Conservation (phyloP, 306 rosid species). For the Inga leiocalycina region DNA sequence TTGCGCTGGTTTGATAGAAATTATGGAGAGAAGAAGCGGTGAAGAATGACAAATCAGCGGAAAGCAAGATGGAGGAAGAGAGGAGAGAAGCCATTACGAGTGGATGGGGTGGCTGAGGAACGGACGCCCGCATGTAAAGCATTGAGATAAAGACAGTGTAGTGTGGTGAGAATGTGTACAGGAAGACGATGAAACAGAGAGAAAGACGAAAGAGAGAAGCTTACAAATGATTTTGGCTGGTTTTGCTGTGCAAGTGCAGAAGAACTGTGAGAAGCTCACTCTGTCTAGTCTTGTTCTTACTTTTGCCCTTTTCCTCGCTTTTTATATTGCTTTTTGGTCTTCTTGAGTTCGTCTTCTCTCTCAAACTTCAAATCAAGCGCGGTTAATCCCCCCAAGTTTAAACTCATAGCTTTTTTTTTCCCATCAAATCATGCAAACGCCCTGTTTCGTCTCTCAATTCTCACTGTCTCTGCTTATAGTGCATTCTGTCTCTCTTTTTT, state of each 20-base stretch:
- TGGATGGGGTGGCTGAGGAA: background rate
- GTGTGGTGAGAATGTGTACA: background rate
- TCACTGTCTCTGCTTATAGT: background rate
- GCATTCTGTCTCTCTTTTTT: too few relatives aligned
- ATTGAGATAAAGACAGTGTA: background rate
- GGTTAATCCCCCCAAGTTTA: conserved; percentile 14
- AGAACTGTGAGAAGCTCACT: background rate
- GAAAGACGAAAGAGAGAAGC: conserved; percentile 21
- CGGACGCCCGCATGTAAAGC: conserved; percentile 37
- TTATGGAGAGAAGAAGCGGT: background rate
- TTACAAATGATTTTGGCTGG: conserved; percentile 35
- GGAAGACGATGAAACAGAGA: conserved; percentile 41
- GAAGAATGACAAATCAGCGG: background rate
- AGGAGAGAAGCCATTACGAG: background rate
- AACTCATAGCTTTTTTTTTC: background rate
- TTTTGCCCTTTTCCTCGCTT: conserved; percentile 18
- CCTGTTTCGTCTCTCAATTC: background rate
- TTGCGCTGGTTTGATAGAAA: background rate
- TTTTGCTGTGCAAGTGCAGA: background rate
- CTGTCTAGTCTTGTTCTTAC: conserved; percentile 1
- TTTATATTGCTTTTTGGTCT: conserved; percentile 19
- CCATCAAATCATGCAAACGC: background rate
- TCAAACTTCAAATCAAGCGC: conserved; percentile 29
- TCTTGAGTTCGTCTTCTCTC: conserved; percentile 1
- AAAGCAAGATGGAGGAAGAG: background rate